Evolutionary conservation across 805 yeast genomes (phyloP).

Genomic region (Starmerella riodocensis): DNA sequence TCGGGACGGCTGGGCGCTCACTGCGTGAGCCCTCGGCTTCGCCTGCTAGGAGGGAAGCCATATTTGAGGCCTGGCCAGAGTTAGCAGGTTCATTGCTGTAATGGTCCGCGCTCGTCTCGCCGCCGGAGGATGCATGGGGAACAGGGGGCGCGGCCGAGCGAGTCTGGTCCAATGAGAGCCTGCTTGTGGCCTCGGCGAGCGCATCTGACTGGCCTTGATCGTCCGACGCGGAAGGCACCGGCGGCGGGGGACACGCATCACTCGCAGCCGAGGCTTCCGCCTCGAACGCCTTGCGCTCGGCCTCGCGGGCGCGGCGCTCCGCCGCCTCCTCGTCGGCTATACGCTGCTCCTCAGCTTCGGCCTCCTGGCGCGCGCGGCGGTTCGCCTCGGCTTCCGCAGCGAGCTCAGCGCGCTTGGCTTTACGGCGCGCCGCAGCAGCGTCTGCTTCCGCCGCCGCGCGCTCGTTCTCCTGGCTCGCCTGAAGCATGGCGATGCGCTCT

Average conservation of each 20-base stretch:
- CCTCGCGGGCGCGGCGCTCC: constrained; percentile 3
- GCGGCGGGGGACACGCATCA: no score
- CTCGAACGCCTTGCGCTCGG: neutral
- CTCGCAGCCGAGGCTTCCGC: no score
- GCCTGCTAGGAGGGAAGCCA: no score
- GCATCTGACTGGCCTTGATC: neutral
- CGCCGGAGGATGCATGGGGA: neutral
- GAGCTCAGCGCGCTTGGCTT: constrained; percentile 32
- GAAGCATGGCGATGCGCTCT: constrained; percentile 75
- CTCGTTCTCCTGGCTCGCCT: constrained; percentile 69
- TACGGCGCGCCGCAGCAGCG: constrained; percentile 27
- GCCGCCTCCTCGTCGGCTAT: constrained; percentile 4
- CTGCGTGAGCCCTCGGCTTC: no score
- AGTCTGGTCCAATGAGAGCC: neutral
- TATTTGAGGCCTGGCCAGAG: no score
- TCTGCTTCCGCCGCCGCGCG: constrained; percentile 42
- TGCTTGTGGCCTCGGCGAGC: neutral
- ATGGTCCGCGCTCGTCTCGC: neutral
- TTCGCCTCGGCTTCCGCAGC: constrained; percentile 15
- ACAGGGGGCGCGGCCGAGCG: neutral
- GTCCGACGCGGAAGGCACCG: no score
- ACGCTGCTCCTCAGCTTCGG: constrained; percentile 13
- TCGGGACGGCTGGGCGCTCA: no score
- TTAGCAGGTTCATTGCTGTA: neutral
- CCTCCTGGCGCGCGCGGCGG: constrained; percentile 8